These are phyloP conservation scores for Lecanicillium sp. DNA, from an alignment of 2,329 filamentous ascomycete species.

Conservation along the genomic window DNA sequence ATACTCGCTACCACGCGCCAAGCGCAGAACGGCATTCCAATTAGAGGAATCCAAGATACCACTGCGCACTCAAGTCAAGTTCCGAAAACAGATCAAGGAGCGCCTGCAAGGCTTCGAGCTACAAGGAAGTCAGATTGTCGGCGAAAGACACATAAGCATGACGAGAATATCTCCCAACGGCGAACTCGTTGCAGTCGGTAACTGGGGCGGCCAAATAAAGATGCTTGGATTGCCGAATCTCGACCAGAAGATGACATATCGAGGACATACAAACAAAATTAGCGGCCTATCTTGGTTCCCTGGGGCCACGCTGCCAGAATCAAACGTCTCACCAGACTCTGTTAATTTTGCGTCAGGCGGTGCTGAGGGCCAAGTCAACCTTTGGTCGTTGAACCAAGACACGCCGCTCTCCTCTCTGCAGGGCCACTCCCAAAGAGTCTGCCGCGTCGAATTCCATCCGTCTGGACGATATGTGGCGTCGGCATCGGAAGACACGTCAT, in stretches of 20 bases:
- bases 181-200: constrained; percentile 77
- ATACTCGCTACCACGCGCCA: constrained; percentile 78
- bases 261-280: constrained; percentile 82
- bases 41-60: constrained; percentile 76
- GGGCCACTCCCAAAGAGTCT: constrained; percentile 82
- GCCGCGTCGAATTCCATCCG: constrained; percentile 88
- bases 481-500: constrained; percentile 92
- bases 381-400: constrained; percentile 85
- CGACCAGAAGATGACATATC: constrained; percentile 64
- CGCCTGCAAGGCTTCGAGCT: constrained; percentile 76
- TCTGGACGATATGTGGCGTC: constrained; percentile 85
- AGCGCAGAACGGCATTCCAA: constrained; percentile 67
- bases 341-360: constrained; percentile 88
- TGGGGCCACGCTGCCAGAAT: constrained; percentile 63
- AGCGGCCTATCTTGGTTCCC: constrained; percentile 90
- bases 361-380: constrained; percentile 76
- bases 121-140: constrained; percentile 87
- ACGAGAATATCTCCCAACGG: constrained; percentile 84
- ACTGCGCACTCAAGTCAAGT: constrained; percentile 83
- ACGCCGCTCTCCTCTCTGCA: constrained; percentile 75
- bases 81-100: constrained; percentile 83
- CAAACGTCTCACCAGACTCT: constrained; percentile 61
- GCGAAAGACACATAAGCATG: constrained; percentile 85
- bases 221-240: constrained; percentile 78
- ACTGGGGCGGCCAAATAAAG: constrained; percentile 87